A percentile compares a stretch with the other conserved stretches of the same genome.
Conservation (phyloP, 441 rosid species). For the Erysimum cheiri region DNA sequence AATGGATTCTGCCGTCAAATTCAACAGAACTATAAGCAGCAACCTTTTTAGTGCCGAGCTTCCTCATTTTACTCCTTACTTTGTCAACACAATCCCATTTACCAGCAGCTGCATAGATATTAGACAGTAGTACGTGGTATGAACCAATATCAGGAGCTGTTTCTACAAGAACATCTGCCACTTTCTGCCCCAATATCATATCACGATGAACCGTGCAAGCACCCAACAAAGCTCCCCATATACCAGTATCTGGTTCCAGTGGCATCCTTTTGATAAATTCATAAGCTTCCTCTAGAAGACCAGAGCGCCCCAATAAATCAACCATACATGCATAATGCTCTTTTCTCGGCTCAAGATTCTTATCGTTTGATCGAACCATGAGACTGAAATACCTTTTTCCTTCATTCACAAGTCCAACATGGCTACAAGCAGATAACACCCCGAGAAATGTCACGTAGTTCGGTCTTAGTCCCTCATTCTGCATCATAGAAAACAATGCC, state of each 20-base stretch:
- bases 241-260: conserved; percentile 47
- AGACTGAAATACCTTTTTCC: conserved; percentile 44
- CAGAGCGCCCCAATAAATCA: conserved; percentile 51
- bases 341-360: conserved; percentile 44
- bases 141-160: conserved; percentile 52
- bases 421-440: conserved; percentile 53
- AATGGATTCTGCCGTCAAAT: conserved; percentile 44
- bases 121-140: conserved; percentile 51
- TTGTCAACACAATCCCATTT: conserved; percentile 52
- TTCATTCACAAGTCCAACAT: conserved; percentile 50
- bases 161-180: conserved; percentile 47
- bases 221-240: conserved; percentile 56
- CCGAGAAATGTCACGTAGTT: conserved; percentile 53
- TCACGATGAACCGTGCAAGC: conserved; percentile 50
- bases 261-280: conserved; percentile 50
- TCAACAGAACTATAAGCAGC: conserved; percentile 51
- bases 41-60: conserved; percentile 48
- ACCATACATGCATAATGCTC: conserved; percentile 57
- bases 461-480: conserved; percentile 43
- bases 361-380: conserved; percentile 46
- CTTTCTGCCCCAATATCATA: conserved; percentile 48
- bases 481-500: conserved; percentile 47
- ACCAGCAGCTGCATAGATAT: conserved; percentile 53
- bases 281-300: conserved; percentile 51
- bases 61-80: conserved; percentile 49